These are phyloP conservation scores for Kodamaea kakaduensis DNA, from an alignment of 805 yeast genomes.

Conservation along the genomic window DNA sequence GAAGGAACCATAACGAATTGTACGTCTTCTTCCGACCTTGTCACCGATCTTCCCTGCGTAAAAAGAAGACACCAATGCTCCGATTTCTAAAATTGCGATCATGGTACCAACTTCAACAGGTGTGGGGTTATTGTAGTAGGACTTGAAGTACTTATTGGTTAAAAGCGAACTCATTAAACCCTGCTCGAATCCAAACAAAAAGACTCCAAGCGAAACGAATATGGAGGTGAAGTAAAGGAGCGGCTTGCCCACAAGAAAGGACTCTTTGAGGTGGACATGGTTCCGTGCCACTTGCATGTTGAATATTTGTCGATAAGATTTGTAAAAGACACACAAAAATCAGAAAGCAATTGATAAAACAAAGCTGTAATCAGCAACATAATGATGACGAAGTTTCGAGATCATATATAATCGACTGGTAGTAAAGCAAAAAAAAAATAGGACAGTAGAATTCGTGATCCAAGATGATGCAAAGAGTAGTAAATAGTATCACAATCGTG, in stretches of 20 bases:
- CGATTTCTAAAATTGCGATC: conserved; percentile 49
- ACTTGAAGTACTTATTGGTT: conserved; percentile 39
- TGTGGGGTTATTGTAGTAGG: conserved; percentile 38
- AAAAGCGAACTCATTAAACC: conserved; percentile 45
- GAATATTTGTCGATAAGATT: no score
- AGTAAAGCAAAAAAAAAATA: no score
- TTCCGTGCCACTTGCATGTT: conserved; percentile 5
- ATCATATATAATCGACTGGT: no score
- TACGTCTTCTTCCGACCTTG: conserved; percentile 43
- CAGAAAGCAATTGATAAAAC: no score
- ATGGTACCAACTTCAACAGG: conserved; percentile 43
- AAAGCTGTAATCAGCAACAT: no score
- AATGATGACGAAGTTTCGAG: no score
- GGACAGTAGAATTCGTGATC: no score
- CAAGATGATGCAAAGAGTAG: no score
- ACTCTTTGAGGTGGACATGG: conserved; percentile 32
- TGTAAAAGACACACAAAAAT: no score
- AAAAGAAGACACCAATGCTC: conserved; percentile 47
- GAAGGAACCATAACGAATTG: conserved; percentile 45
- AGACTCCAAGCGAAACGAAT: conserved; percentile 42
- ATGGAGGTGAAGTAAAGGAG: conserved; percentile 41
- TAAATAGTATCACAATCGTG: no score
- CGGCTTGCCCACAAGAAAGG: conserved; percentile 36
- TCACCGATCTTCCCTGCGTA: conserved; percentile 48
- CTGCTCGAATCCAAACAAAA: conserved; percentile 44